A percentile compares a stretch with the other conserved stretches of the same genome.
phyloP scores from a whole-genome alignment of 2,329 filamentous ascomycete genomes.

The Diaporthe destruens region DNA sequence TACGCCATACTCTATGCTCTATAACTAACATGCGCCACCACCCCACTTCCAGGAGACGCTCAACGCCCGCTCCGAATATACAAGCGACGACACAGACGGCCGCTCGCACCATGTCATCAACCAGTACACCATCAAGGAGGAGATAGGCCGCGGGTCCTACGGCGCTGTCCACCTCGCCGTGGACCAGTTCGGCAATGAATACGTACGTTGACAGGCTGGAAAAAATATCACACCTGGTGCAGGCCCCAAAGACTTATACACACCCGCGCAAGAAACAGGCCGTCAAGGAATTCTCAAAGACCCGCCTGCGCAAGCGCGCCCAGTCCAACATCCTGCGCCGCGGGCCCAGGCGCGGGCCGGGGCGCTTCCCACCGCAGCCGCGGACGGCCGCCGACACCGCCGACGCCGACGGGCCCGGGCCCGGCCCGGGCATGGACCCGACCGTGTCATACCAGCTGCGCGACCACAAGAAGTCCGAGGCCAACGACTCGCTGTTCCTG shows the following conservation, averaged over 20 bases:
- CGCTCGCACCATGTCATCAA: slow-evolving; percentile 88
- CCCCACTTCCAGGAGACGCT: slow-evolving; percentile 79
- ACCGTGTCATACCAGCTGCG: slow-evolving; percentile 47
- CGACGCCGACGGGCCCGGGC: neutral
- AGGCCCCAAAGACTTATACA: slow-evolving; percentile 32
- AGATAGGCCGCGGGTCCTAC: slow-evolving; percentile 97
- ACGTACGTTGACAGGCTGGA: slow-evolving; percentile 70
- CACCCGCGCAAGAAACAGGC: slow-evolving; percentile 69
- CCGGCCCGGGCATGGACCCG: slow-evolving; percentile 45
- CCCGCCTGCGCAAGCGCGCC: slow-evolving; percentile 86
- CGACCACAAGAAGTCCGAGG: slow-evolving; percentile 68
- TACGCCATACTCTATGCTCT: neutral
- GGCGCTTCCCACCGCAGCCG: slow-evolving; percentile 47
- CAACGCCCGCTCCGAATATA: slow-evolving; percentile 88
- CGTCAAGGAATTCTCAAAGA: slow-evolving; percentile 97
- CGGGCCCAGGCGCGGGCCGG: slow-evolving; percentile 61
- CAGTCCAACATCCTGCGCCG: slow-evolving; percentile 85
- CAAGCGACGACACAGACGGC: slow-evolving; percentile 86
- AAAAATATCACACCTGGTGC: neutral
- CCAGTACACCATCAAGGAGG: slow-evolving; percentile 92
- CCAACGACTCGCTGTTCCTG: slow-evolving; percentile 79
- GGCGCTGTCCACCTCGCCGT: slow-evolving; percentile 91
- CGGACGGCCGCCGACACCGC: slow-evolving; percentile 45
- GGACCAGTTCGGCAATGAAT: slow-evolving; percentile 94
- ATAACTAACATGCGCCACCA: neutral